Evolutionary conservation across 306 rosid genomes (phyloP), one percentile per base, ranked within the genome.

Genomic region (Cicer arietinum): DNA sequence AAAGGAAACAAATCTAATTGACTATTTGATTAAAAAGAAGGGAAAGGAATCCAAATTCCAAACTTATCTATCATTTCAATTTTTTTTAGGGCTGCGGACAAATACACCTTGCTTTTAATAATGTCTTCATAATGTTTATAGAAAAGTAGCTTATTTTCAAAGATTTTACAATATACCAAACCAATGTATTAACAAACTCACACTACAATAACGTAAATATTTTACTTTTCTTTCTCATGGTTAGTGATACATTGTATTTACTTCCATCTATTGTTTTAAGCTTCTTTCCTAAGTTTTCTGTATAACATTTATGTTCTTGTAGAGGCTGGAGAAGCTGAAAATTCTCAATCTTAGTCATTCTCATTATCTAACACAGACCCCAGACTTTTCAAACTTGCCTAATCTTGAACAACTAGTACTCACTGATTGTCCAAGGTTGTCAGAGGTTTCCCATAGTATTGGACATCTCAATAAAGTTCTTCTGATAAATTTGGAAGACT

Each of bases 391-490:
- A 43, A 10, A 43, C 1, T 10, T 65, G 39, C 71, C 71, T 42
- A 65, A 65, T 65, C 71, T 65, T 65, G 71, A 65, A 65, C 43
- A 65, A 10, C 52, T 65, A 10, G 1, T 65, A 42, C 70, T 65
- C 6, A 3, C 0, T 6, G 70, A 65, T 65, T 65, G 70, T 43
- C 53, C 53, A 43, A 65, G 1, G 39, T 3, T 65, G 16, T 18
- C 10, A 17, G 39, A 65, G 70, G 6, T 65, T 43, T 65, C 53
- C 6, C 0, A 2, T 14, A 65, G 70, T 9, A 65, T 65, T 65
- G 70, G 52, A 16, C 0, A 65, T 42, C 70, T 65, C 52, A 18
- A 65, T 0, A 65, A 42, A 43, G 2, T 65, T 65, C 16, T 65
- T 65, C 30, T 42, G 2, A 65, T 65, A 2, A 43, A 17, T 10